Percentiles rank a stretch among this genome's conserved stretches.
These are phyloP conservation scores for Ganoderma sinense DNA, from an alignment of 1,284 basidiomycete species.

Conservation along the genomic window DNA sequence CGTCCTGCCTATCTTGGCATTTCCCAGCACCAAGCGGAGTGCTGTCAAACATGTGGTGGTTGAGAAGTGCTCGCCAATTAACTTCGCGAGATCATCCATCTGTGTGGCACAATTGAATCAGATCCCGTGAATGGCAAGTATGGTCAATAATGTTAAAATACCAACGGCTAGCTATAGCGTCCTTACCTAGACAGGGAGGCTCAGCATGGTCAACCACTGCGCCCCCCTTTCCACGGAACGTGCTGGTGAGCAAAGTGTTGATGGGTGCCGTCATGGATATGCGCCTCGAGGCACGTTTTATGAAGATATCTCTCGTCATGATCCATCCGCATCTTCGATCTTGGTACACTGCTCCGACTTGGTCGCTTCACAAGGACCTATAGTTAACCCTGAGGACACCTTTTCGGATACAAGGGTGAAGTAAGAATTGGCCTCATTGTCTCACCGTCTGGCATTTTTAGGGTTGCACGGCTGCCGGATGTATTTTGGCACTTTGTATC, in stretches of 20 bases:
- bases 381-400: neutral
- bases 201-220: neutral
- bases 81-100: neutral
- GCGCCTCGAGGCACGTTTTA: slow-evolving; percentile 21
- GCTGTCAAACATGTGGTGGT: slow-evolving; percentile 21
- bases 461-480: neutral
- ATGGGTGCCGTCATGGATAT: neutral
- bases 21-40: slow-evolving; percentile 12
- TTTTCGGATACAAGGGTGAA: neutral
- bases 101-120: slow-evolving; percentile 10
- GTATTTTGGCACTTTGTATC: neutral
- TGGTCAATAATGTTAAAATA: neutral
- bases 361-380: neutral
- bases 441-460: neutral
- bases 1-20: slow-evolving; percentile 17
- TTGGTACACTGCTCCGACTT: neutral
- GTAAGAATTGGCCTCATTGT: neutral
- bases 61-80: neutral
- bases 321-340: slow-evolving; percentile 16
- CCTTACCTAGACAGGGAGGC: neutral
- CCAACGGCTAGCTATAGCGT: neutral
- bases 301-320: slow-evolving; percentile 13
- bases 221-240: neutral
- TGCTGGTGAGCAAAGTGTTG: neutral
- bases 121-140: neutral